Evolutionary conservation across 768 basidiomycete species (phyloP).

Genomic region (Amanita phalloides): DNA sequence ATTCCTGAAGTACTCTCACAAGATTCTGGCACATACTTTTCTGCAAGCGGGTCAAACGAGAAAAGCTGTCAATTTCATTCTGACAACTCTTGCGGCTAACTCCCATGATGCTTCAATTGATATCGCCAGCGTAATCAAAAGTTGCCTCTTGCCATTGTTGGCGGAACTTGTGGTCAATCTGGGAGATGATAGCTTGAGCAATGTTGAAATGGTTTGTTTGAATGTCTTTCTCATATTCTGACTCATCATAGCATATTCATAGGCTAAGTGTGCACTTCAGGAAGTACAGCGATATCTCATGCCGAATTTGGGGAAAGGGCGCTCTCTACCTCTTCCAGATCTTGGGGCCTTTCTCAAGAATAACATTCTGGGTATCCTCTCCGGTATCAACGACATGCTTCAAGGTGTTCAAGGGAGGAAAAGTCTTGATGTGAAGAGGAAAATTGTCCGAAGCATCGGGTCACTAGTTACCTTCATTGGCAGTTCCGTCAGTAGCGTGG

Average conservation of each 20-base stretch:
- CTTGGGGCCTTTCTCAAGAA: conserved; percentile 55
- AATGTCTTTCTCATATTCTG: not conserved
- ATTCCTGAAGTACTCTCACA: conserved; percentile 44
- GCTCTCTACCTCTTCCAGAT: conserved; percentile 20
- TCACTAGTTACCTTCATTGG: conserved; percentile 63
- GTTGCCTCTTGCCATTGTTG: conserved; percentile 58
- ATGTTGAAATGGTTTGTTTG: conserved; percentile 32
- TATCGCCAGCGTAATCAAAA: conserved; percentile 46
- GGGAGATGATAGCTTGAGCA: conserved; percentile 51
- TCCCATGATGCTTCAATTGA: conserved; percentile 26
- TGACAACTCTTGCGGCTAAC: conserved; percentile 42
- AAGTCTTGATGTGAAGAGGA: conserved; percentile 53
- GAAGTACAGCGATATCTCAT: conserved; percentile 36
- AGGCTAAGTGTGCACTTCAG: conserved; percentile 27
- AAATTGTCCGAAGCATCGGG: conserved; percentile 73
- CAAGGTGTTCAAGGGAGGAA: conserved; percentile 80
- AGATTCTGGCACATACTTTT: conserved; percentile 60
- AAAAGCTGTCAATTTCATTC: conserved; percentile 50
- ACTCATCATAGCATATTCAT: not conserved
- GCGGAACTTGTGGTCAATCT: conserved; percentile 68
- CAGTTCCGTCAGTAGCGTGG: conserved; percentile 57
- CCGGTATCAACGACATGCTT: conserved; percentile 75
- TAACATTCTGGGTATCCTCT: conserved; percentile 78
- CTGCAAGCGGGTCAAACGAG: conserved; percentile 48
- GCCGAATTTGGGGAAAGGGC: conserved; percentile 15